Evolutionary conservation across 1,284 basidiomycete genomes (phyloP), one percentile per base, ranked within the genome.

Genomic region (Apiotrichum sp.): DNA sequence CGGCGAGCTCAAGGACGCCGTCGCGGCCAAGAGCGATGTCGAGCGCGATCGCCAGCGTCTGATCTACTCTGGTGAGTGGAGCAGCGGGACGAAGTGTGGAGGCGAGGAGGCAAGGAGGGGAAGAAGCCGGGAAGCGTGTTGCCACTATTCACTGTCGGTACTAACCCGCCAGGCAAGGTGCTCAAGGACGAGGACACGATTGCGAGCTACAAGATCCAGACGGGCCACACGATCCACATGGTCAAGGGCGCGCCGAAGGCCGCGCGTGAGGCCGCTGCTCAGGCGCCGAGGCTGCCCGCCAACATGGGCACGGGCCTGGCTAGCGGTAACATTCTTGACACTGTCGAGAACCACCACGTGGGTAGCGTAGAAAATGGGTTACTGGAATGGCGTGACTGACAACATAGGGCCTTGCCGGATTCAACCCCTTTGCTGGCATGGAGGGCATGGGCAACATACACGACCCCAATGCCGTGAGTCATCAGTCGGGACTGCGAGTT

Each of bases 381-480:
- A 3, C 36, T 53, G 43, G 3, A 34, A 32, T 11, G 56, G 6
- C 14, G 29, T 9, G 45, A 58, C 59, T 58, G 52, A 62, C 62
- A 4, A 42, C 31, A 29, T 48, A 73, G 72, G 72, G 72, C 6
- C 53, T 74, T 47, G 71, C 66, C 0, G 87, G 86, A 4, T 80
- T 92, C 69, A 93, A 95, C 67, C 91, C 92, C 0, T 95, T 96
- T 65, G 81, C 86, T 1, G 86, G 86, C 3, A 84, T 93, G 82
- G 47, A 48, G 47, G 74, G 74, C 14, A 87, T 90, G 8, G 63
- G 92, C 50, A 96, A 96, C 70, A 79, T 83, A 4, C 87, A 87
- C 65, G 91, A 93, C 69, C 91, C 90, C 1, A 93, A 95, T 71
- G 88, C 93, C 83, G 88, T 89, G 62, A 65, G 82, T 63, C 8